Evolutionary conservation across 352 stramenopile species (phyloP).

Genomic region (Thalassiosira pacifica): DNA sequence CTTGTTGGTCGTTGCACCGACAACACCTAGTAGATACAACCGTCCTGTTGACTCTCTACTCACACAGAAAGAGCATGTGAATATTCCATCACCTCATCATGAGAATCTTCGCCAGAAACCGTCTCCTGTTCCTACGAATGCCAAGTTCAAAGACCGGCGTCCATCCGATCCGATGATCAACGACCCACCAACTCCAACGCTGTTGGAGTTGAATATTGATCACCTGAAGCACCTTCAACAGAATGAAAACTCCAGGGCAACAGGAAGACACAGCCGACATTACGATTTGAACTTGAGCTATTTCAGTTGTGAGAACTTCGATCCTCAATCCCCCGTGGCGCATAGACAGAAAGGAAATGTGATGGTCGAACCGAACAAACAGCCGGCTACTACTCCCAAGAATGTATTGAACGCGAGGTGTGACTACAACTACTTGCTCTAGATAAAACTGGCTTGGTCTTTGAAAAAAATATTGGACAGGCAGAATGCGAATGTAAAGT

Average conservation of each 20-base stretch:
- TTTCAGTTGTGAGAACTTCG: conserved; percentile 5
- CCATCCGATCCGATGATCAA: background rate
- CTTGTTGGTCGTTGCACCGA: background rate
- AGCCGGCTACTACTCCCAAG: background rate
- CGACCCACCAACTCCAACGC: background rate
- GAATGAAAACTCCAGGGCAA: background rate
- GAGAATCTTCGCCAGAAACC: background rate
- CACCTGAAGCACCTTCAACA: background rate
- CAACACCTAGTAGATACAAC: conserved; percentile 13
- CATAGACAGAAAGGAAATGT: background rate
- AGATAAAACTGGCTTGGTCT: too few relatives aligned
- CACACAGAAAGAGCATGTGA: background rate
- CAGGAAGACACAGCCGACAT: background rate
- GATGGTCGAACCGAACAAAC: background rate
- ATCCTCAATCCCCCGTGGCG: conserved; percentile 11
- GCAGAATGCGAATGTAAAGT: too few relatives aligned
- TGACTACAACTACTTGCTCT: too few relatives aligned
- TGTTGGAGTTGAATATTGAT: background rate
- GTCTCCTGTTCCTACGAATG: conserved; percentile 4
- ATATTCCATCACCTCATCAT: too few relatives aligned
- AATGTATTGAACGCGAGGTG: background rate
- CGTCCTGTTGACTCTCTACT: conserved; percentile 8
- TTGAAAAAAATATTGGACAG: too few relatives aligned
- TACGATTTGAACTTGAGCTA: background rate
- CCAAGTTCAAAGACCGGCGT: background rate